A percentile compares a stretch with the other conserved stretches of the same genome.
phyloP scores from a whole-genome alignment of 208 protist genomes.

The Crithidia mellificae region DNA sequence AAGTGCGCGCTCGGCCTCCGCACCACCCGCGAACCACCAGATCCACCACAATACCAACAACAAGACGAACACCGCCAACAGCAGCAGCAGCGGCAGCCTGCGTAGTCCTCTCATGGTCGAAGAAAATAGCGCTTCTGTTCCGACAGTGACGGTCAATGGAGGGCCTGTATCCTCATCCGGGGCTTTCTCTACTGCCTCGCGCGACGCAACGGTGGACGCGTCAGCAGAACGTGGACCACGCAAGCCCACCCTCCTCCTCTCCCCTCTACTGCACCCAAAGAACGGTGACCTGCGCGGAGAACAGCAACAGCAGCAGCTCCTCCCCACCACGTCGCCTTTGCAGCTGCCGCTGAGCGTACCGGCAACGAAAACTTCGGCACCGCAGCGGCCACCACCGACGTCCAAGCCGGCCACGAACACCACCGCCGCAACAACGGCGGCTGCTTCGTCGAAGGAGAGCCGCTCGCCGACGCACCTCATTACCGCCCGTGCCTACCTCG shows the following conservation, averaged over 20 bases:
- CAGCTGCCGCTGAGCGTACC: constrained; percentile 9
- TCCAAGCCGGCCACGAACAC: background rate
- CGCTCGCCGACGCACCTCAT: constrained; percentile 11
- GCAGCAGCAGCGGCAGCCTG: too few species aligned
- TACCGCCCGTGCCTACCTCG: constrained; percentile 21
- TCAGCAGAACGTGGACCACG: background rate
- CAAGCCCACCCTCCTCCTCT: constrained; percentile 11
- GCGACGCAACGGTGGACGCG: background rate
- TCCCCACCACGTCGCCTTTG: constrained; percentile 4
- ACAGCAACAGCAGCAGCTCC: background rate
- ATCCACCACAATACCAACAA: too few species aligned
- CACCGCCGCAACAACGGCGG: background rate
- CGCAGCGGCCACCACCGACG: background rate
- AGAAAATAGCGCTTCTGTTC: too few species aligned
- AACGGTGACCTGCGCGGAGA: background rate
- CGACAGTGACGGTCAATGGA: too few species aligned
- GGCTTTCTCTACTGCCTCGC: background rate
- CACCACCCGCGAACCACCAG: too few species aligned
- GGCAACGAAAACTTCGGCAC: too few species aligned
- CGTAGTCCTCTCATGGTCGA: too few species aligned
- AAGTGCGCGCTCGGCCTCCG: background rate
- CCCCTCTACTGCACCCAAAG: background rate
- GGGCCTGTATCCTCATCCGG: too few species aligned
- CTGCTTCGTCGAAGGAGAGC: background rate
- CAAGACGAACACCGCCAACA: too few species aligned